Base-by-base conservation (phyloP, 768 basidiomycete species). In the Tulasnella sp. region DNA sequence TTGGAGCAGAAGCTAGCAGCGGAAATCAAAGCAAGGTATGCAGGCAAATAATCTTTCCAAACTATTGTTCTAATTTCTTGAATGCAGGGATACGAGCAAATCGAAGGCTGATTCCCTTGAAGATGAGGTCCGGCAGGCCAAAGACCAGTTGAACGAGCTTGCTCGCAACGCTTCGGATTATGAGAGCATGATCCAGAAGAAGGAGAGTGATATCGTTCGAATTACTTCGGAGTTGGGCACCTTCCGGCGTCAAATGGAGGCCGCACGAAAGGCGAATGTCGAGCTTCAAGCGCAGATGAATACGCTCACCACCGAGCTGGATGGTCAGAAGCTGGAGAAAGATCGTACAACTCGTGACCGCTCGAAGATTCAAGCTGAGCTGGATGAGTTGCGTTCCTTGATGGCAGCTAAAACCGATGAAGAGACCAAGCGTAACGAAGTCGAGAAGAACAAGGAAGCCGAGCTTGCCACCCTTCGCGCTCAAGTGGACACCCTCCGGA, bases 331-430 rank as follows among this genome's bases (percentile, higher is more conserved):
- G 50, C 69, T 72, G 28, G 79, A 77, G 42, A 69, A 70, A 34
- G 63, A 80, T 65, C 67, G 73, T 31, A 65, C 68, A 1, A 61
- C 66, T 8, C 58, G 57, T 4, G 66, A 72, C 2, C 77, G 76
- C 24, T 67, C 67, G 24, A 83, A 80, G 59, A 69, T 93, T 2
- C 79, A 87, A 59, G 74, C 72, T 34, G 92, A 95, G 64, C 69
- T 95, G 9, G 91, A 93, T 59, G 83, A 87, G 55, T 71, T 98
- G 6, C 81, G 91, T 5, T 69, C 75, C n/a, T 67, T 85, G 12
- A 76, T 95, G 68, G 79, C 81, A 40, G 83, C 85, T 1, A 95
- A 90, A 64, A 75, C 81, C 0, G 81, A 79, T 22, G 91, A 96
- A 63, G 91, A 90, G 59, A 82, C 77, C 7, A 80, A 81, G 27